phyloP scores from a whole-genome alignment of 2,329 filamentous ascomycete genomes.

The Berkeleyomyces basicola region DNA sequence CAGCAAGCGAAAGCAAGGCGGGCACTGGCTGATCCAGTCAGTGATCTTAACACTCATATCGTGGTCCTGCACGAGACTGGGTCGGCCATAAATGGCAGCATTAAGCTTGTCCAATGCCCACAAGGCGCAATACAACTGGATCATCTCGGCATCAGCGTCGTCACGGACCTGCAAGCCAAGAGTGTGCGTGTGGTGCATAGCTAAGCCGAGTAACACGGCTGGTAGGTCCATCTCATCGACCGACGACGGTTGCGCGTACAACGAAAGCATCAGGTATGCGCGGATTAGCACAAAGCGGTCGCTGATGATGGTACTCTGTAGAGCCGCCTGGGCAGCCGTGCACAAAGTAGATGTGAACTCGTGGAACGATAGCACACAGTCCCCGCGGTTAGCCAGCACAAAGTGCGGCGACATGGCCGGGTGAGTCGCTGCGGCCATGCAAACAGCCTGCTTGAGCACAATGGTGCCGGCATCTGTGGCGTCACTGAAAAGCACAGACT shows the following conservation, averaged over 20 bases:
- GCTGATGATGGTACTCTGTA: conserved; percentile 37
- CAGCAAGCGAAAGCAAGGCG: conserved; percentile 39
- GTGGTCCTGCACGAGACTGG: conserved; percentile 42
- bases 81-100: conserved; percentile 41
- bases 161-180: conserved; percentile 36
- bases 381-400: conserved; percentile 24
- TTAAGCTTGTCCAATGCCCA: conserved; percentile 46
- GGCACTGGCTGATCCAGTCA: conserved; percentile 32
- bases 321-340: conserved; percentile 30
- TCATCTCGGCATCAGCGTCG: conserved; percentile 27
- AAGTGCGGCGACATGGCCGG: conserved; percentile 29
- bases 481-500: conserved; percentile 20
- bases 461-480: conserved; percentile 23
- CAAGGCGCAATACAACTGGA: conserved; percentile 38
- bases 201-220: conserved; percentile 34
- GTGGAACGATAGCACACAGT: conserved; percentile 25
- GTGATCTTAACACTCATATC: conserved; percentile 40
- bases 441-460: conserved; percentile 36
- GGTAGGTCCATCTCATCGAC: conserved; percentile 38
- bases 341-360: conserved; percentile 34
- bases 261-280: conserved; percentile 34
- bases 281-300: conserved; percentile 40
- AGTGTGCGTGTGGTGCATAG: conserved; percentile 40
- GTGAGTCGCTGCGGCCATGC: conserved; percentile 36
- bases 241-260: conserved; percentile 41